Percentiles rank a stretch among this genome's conserved stretches.
These are phyloP conservation scores for Moniliophthora roreri DNA, from an alignment of 1,284 basidiomycete species.

Conservation along the genomic window DNA sequence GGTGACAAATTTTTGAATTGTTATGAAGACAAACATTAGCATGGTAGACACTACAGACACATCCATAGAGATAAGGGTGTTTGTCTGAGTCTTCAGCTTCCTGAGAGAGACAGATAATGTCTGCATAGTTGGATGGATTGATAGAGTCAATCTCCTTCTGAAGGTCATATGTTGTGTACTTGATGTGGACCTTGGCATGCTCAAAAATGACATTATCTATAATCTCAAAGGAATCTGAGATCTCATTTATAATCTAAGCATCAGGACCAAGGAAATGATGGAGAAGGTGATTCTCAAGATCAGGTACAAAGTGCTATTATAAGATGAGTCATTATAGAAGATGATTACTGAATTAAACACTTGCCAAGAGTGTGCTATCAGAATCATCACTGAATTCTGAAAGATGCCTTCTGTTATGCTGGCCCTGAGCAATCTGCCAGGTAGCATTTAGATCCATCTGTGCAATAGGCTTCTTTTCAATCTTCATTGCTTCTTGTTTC, in stretches of 20 bases:
- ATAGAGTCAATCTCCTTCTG: conserved; percentile 35
- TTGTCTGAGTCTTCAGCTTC: conserved; percentile 11
- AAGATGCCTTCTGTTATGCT: too few species aligned
- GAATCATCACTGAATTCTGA: too few species aligned
- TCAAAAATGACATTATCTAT: conserved; percentile 24
- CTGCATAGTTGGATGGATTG: conserved; percentile 30
- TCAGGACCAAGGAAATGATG: not conserved
- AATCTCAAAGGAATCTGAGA: not conserved
- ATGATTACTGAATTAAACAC: too few species aligned
- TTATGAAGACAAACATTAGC: not conserved
- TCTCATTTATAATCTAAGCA: not conserved
- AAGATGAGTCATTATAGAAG: too few species aligned
- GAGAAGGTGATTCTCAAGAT: not conserved
- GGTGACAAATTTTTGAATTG: not conserved
- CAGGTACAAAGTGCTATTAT: not conserved
- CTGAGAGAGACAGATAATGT: conserved; percentile 34
- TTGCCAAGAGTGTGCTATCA: too few species aligned
- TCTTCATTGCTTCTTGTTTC: too few species aligned
- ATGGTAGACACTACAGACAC: conserved; percentile 4
- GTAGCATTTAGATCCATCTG: too few species aligned
- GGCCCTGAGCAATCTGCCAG: too few species aligned
- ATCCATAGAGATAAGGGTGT: conserved; percentile 13
- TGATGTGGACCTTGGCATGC: conserved; percentile 30
- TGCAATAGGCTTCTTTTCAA: too few species aligned
- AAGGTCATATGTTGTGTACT: conserved; percentile 47